Base-by-base conservation (phyloP, 352 stramenopile species). In the Pythium rhizo-oryzae region DNA sequence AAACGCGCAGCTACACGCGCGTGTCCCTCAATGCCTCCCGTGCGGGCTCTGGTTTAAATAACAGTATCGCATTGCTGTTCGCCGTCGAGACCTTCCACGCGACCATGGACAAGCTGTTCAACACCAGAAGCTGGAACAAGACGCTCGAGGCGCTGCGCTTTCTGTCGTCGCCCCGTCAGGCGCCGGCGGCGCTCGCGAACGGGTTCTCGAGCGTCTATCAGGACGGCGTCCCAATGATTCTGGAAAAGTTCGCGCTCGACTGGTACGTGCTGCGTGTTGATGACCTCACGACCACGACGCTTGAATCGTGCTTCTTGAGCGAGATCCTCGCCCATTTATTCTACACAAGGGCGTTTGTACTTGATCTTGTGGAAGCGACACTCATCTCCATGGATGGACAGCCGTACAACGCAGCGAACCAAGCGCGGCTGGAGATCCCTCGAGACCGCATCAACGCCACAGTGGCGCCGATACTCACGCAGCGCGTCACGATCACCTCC, bases 11-110 rank as follows among this genome's bases (percentile, higher is more conserved):
- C 11, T 71, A 78, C 35, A 59, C 56, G 11, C 21, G 21, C 2
- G 53, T 67, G 11, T 50, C 51, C 24, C 68, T 80, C 24, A 52
- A 76, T 6, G 16, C 19, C 8, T 58, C 70, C 6, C 70, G 70
- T 1, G n/a, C 13, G 0, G 52, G 54, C 24, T 67, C 64, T 5
- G 71, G 75, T 18, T 30, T 81, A 12, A 47, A 25, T 4, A 81
- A 81, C 62, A 75, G 50, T 46, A 69, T 78, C 11, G 67, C 64
- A 8, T 55, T 75, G 35, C 60, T 81, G 19, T 54, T 70, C 41
- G 25, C 78, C 23, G 65, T 81, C 24, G 66, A 79, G 19, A 21
- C 59, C 2, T 81, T 81, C 43, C 75, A 81, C 43, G 21, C 21
- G 4, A 71, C 62, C 0, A 76, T 81, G 75, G n/a, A 46, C 5